These are phyloP conservation scores for Tephrocybe rancida DNA, from an alignment of 768 basidiomycete genomes.

Conservation along the genomic window DNA sequence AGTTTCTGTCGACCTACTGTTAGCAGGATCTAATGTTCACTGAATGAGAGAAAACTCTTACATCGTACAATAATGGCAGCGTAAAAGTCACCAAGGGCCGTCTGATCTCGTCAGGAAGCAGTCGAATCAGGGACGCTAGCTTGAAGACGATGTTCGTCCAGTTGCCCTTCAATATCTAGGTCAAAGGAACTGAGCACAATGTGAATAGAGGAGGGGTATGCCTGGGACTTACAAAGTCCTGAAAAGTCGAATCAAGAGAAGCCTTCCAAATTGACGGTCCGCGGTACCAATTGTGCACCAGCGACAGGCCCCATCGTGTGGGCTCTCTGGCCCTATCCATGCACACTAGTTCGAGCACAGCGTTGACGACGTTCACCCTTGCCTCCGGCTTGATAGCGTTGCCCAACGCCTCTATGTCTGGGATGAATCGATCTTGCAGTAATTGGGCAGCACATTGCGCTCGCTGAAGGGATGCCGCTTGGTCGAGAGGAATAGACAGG, in stretches of 20 bases:
- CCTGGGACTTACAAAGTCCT: slow-evolving; percentile 39
- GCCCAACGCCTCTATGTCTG: slow-evolving; percentile 46
- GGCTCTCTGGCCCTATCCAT: slow-evolving; percentile 28
- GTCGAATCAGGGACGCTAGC: slow-evolving; percentile 42
- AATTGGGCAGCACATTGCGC: slow-evolving; percentile 34
- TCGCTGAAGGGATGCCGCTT: slow-evolving; percentile 19
- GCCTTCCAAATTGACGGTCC: slow-evolving; percentile 41
- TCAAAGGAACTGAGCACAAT: slow-evolving; percentile 3
- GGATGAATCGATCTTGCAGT: slow-evolving; percentile 49
- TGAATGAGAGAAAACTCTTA: slow-evolving; percentile 27
- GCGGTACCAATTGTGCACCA: slow-evolving; percentile 42
- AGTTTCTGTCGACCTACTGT: slow-evolving; percentile 55
- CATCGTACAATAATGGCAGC: slow-evolving; percentile 53
- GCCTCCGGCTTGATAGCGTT: slow-evolving; percentile 30
- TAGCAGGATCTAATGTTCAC: background rate
- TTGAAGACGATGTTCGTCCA: slow-evolving; percentile 46
- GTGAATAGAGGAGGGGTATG: background rate
- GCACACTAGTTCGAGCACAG: slow-evolving; percentile 43
- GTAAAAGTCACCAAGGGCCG: slow-evolving; percentile 38
- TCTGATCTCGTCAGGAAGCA: slow-evolving; percentile 50
- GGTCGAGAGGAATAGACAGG: slow-evolving; percentile 21
- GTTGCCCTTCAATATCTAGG: slow-evolving; percentile 37
- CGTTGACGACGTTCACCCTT: slow-evolving; percentile 39
- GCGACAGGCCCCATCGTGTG: slow-evolving; percentile 30
- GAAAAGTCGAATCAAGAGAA: slow-evolving; percentile 40